Percentiles rank a stretch among this genome's conserved stretches.
These are phyloP conservation scores for Sporisorium iseilematis-ciliati DNA, from an alignment of 1,284 basidiomycete genomes.

Conservation along the genomic window DNA sequence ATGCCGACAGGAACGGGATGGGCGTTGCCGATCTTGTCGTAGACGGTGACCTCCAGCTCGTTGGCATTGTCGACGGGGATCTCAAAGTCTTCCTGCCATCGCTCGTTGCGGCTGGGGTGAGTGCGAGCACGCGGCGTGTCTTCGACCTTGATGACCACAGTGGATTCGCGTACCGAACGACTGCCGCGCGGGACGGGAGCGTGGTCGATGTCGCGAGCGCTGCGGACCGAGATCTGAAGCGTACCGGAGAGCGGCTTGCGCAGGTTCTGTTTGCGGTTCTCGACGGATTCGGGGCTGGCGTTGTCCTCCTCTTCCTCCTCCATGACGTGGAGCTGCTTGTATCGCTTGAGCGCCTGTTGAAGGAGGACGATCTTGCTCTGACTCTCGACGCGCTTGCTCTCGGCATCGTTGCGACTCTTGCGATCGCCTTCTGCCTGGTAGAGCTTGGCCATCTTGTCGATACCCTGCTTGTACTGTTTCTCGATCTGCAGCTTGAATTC, in stretches of 20 bases:
- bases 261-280: constrained; percentile 87
- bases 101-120: constrained; percentile 90
- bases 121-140: constrained; percentile 92
- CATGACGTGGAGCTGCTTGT: constrained; percentile 94
- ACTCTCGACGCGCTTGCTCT: constrained; percentile 91
- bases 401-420: constrained; percentile 78
- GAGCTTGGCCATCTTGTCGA: constrained; percentile 93
- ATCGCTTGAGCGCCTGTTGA: constrained; percentile 90
- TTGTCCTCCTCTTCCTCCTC: constrained; percentile 83
- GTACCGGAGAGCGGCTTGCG: constrained; percentile 95
- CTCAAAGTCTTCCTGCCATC: constrained; percentile 98
- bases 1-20: constrained; percentile 91
- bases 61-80: constrained; percentile 97
- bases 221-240: constrained; percentile 86
- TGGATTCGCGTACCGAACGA: constrained; percentile 77
- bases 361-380: constrained; percentile 96
- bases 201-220: constrained; percentile 94
- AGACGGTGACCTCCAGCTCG: constrained; percentile 96
- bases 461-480: constrained; percentile 96
- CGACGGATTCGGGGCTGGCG: constrained; percentile 73
- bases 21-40: constrained; percentile 84
- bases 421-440: constrained; percentile 97
- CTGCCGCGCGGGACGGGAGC: constrained; percentile 76
- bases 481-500: constrained; percentile 99
- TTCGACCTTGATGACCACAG: constrained; percentile 94